phyloP scores from a whole-genome alignment of 2,329 filamentous ascomycete genomes.

The Fusarium sp. region DNA sequence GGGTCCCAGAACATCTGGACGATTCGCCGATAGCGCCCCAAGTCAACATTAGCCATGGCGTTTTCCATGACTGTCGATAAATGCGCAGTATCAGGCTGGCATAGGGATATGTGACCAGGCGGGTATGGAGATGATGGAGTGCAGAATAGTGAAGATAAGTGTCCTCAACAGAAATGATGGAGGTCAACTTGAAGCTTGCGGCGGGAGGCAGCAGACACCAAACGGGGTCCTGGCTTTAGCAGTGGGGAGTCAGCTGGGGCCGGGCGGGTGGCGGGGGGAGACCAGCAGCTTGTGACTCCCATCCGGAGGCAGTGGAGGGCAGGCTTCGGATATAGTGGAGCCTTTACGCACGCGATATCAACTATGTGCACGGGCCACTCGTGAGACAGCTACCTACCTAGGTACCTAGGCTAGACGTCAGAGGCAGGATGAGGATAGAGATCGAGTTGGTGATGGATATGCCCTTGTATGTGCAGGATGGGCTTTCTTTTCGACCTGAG shows the following conservation, averaged over 20 bases:
- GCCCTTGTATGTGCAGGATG: background rate
- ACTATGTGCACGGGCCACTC: conserved; percentile 28
- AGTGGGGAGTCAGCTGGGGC: conserved; percentile 40
- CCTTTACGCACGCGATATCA: conserved; percentile 22
- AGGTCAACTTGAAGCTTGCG: conserved; percentile 23
- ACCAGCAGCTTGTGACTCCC: conserved; percentile 35
- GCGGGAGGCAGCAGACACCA: conserved; percentile 23
- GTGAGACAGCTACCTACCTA: conserved; percentile 17
- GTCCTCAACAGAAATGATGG: conserved; percentile 7
- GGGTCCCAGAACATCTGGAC: conserved; percentile 95
- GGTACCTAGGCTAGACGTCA: no score
- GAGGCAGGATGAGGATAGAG: conserved; percentile 8
- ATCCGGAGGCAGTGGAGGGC: conserved; percentile 10
- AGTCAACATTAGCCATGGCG: conserved; percentile 69
- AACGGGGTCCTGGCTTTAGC: conserved; percentile 17
- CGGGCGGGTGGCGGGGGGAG: conserved; percentile 24
- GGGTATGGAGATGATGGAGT: background rate
- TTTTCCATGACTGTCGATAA: conserved; percentile 48
- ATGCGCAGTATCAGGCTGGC: conserved; percentile 19
- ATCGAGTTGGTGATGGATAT: background rate
- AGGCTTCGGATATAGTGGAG: conserved; percentile 21
- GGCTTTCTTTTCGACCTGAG: background rate
- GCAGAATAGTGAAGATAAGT: background rate
- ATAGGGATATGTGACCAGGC: conserved; percentile 11
- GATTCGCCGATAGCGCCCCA: conserved; percentile 81